Base-by-base conservation (phyloP, 306 rosid species). In the Ochetophila trinervis region DNA sequence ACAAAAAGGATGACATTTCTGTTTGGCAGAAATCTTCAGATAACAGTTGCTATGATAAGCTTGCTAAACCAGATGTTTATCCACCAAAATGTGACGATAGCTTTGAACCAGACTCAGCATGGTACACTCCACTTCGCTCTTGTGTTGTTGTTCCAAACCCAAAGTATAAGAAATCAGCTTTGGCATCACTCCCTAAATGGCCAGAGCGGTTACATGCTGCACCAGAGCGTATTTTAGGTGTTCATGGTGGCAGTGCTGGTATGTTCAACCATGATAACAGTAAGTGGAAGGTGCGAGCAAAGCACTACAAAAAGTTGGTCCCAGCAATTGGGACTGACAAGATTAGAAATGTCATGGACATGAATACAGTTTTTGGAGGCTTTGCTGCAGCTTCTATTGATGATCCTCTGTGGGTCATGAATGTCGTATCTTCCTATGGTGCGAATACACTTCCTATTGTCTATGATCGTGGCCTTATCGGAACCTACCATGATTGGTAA, bases 381-480 rank as follows among this genome's bases (percentile, higher is more conserved):
- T 87, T 94, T 54, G 97, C 99, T 5, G 96, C 99, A 0, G 71
- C 96, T 13, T 53, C 77, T 67, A 79, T 88, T 22, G 82, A 83
- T 58, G 91, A 86, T 85, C 99, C 99, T 20, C 58, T 90, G 66
- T 94, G 99, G 99, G 95, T 88, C 68, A 94, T 94, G 99, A 94
- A 94, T 77, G 99, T 90, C 42, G 99, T 90, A 60, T 94, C 99
- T 14, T 82, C 99, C 60, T 88, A 94, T 54, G 84, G 84, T 71
- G 63, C 78, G 14, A 88, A 94, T 67, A 83, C 97, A n/a, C 91
- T 94, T 18, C 70, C 99, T 15, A 90, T 90, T 35, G 80, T 94
- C 66, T 90, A 53, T 71, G 99, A 94, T 63, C 87, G 99, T 1
- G 99, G 99, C 65, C 99, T 94, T 49, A 80, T 94, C 13, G 99